phyloP scores from a whole-genome alignment of 164 flowering plant species.

The Santalum album region DNA sequence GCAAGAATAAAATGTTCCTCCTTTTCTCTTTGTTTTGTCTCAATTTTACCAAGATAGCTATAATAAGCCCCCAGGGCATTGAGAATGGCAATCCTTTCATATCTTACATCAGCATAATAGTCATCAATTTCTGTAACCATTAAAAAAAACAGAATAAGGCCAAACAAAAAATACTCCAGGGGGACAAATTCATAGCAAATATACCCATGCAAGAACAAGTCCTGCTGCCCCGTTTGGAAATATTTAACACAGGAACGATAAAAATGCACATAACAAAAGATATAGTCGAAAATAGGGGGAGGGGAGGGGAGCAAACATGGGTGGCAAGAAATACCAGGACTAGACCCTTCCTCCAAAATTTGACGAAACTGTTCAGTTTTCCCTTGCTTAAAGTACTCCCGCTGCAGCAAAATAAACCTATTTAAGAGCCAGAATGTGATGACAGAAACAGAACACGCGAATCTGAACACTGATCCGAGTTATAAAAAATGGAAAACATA shows the following conservation, averaged over 20 bases:
- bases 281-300: too few relatives aligned
- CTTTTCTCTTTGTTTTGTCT: slow-evolving; percentile 79
- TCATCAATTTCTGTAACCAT: slow-evolving; percentile 83
- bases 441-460: not conserved
- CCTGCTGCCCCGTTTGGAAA: not conserved
- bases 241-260: too few relatives aligned
- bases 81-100: slow-evolving; percentile 89
- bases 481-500: too few relatives aligned
- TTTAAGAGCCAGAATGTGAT: not conserved
- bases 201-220: not conserved
- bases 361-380: slow-evolving; percentile 78
- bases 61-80: slow-evolving; percentile 94
- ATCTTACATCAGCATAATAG: slow-evolving; percentile 85
- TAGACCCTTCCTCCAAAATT: slow-evolving; percentile 93
- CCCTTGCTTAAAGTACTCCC: slow-evolving; percentile 98
- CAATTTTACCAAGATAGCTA: slow-evolving; percentile 85
- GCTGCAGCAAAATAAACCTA: slow-evolving; percentile 35
- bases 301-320: not conserved
- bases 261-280: too few relatives aligned
- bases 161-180: not conserved
- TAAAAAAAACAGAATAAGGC: slow-evolving; percentile 5
- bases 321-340: slow-evolving; percentile 56
- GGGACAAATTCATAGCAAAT: not conserved
- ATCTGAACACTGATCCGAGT: not conserved
- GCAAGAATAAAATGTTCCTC: slow-evolving; percentile 81